Conservation (phyloP, 768 basidiomycete genomes). For the Xerocomellus amylosporus region DNA sequence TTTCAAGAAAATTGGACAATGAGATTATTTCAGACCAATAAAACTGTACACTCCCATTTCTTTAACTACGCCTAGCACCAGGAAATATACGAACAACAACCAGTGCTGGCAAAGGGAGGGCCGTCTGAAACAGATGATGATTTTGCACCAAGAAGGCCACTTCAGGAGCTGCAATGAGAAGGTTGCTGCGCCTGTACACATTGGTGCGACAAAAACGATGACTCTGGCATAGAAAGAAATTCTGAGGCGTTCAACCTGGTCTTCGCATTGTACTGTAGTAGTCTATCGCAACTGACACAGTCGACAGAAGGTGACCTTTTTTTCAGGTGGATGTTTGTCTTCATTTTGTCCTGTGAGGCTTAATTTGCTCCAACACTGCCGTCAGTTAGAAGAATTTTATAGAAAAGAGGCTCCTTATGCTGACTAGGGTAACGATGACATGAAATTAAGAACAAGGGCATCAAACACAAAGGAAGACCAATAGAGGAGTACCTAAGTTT, state of each 20-base stretch:
- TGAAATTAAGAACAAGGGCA: conserved; percentile 33
- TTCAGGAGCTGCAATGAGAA: conserved; percentile 32
- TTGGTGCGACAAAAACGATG: conserved; percentile 11
- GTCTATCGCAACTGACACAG: neutral
- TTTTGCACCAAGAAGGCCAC: conserved; percentile 31
- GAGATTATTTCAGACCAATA: neutral
- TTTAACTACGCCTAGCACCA: conserved; percentile 8
- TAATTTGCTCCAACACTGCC: no score
- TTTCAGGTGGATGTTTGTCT: conserved; percentile 2
- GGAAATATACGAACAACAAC: neutral
- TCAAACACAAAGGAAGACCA: conserved; percentile 31
- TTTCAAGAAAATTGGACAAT: neutral
- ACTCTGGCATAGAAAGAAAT: conserved; percentile 4
- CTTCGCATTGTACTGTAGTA: neutral
- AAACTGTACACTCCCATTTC: conserved; percentile 12
- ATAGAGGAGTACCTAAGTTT: conserved; percentile 37
- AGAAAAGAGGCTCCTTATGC: conserved; percentile 17
- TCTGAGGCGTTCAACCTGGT: neutral
- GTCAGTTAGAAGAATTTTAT: neutral
- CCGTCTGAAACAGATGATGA: conserved; percentile 7
- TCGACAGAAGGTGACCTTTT: no score
- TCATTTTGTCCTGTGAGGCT: conserved; percentile 2
- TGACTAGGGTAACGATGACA: conserved; percentile 31
- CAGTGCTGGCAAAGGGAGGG: conserved; percentile 9
- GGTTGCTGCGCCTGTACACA: conserved; percentile 34